Conservation (phyloP, 2,329 filamentous ascomycete genomes). For the Calycina herbarum region DNA sequence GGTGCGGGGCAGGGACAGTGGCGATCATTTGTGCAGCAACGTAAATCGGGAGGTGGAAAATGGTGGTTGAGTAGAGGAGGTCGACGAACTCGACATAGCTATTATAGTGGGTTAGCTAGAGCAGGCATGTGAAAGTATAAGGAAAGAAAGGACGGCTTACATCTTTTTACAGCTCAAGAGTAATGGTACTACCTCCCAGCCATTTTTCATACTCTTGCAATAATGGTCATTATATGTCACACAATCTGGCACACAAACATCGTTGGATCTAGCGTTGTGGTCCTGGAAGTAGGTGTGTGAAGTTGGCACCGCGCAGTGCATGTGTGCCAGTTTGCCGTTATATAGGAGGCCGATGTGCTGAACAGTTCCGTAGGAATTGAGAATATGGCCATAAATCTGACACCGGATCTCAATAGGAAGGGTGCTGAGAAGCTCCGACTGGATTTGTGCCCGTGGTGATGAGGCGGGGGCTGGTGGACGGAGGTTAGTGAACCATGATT, state of each 20-base stretch:
- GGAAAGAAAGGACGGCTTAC: background rate
- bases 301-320: background rate
- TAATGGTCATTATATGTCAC: background rate
- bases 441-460: too few species aligned
- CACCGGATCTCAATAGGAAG: too few species aligned
- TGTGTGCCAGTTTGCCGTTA: background rate
- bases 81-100: background rate
- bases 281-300: background rate
- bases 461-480: too few species aligned
- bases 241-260: background rate
- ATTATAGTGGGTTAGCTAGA: too few species aligned
- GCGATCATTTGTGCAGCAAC: background rate
- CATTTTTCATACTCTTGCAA: background rate
- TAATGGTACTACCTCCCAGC: slow-evolving; percentile 1
- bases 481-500: too few species aligned
- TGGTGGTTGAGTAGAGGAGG: background rate
- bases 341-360: background rate
- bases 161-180: slow-evolving; percentile 6
- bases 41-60: background rate
- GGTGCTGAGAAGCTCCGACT: too few species aligned
- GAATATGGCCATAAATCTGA: background rate
- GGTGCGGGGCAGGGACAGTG: background rate
- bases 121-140: too few species aligned
- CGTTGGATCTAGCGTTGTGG: background rate
- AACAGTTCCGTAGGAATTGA: background rate